Evolutionary conservation across 2,329 filamentous ascomycete species (phyloP), one percentile per base, ranked within the genome.

Genomic region (Pestalotiopsis sp.): DNA sequence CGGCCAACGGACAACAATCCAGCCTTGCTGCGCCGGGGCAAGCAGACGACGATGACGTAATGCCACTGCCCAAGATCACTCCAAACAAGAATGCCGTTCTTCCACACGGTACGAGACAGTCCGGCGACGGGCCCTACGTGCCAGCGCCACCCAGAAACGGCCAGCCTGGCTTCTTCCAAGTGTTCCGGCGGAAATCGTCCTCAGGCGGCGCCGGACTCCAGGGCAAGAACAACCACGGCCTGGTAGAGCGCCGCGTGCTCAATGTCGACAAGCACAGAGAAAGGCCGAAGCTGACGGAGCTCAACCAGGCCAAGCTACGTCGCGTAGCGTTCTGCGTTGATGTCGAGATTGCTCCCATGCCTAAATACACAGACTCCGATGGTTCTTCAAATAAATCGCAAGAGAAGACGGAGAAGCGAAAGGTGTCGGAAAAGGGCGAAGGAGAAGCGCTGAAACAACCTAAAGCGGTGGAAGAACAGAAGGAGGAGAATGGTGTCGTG

Each of bases 311-410:
- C 63, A 97, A 96, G 78, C 81, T 99, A 69, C 89, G 94, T 67
- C 90, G 94, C 66, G 96, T 99, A 0, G 93, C 95, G 0, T 99
- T 99, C 77, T 97, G 94, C 74, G 96, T 99, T 2, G 96, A 99
- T 76, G 95, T 99, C 4, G 96, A 99, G 79, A 97, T 99, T 76
- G 95, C 95, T 3, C 94, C 94, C 0, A 90, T 94, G 76, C 94
- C 95, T 27, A 91, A 89, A 74, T 96, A 97, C 74, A 81, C 84
- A 14, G 93, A 96, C 3, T 85, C 85, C 17, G 86, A 87, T 6
- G 79, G 86, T 67, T 76, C 80, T n/a, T 81, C 82, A 58, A 87
- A 87, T 68, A 81, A 81, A 68, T 78, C 81, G 65, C 82, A 82
- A 58, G 86, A 86, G 69, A 87, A 87, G 76, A 87, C 85, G 70